These are phyloP conservation scores for Coelastrella sp. DNA, from an alignment of 139 green algal genomes.

Conservation along the genomic window DNA sequence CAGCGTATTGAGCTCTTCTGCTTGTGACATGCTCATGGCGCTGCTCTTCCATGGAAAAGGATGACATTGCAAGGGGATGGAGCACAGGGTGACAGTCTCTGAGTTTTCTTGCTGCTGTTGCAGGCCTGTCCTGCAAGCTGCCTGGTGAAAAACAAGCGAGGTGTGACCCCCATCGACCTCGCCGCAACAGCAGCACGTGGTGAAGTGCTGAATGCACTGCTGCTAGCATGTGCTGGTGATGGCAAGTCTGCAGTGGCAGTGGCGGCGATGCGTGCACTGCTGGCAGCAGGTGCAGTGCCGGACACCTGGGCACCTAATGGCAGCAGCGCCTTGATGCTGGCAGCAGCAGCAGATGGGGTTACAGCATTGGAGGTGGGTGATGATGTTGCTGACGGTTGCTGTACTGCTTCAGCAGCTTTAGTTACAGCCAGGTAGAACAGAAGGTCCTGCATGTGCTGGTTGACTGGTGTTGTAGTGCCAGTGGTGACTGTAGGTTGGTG, in stretches of 20 bases:
- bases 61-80: neutral
- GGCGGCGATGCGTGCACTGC: constrained; percentile 66
- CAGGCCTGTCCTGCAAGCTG: constrained; percentile 57
- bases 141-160: constrained; percentile 59
- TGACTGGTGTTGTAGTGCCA: neutral
- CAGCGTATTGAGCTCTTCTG: neutral
- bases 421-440: neutral
- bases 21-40: neutral
- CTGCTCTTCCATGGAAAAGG: neutral
- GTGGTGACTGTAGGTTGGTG: neutral
- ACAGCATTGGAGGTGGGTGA: constrained; percentile 58
- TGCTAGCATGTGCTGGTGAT: constrained; percentile 70
- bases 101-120: neutral
- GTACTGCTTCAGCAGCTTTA: no score
- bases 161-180: constrained; percentile 69
- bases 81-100: neutral
- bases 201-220: constrained; percentile 85
- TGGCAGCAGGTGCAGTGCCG: constrained; percentile 72
- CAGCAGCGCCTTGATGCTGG: constrained; percentile 82
- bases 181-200: constrained; percentile 63
- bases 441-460: neutral
- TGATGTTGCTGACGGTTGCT: neutral
- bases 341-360: constrained; percentile 67
- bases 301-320: constrained; percentile 87
- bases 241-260: constrained; percentile 40